Percentiles rank a stretch among this genome's conserved stretches.
Conservation (phyloP, 768 basidiomycete genomes). For the Suillus americanus region DNA sequence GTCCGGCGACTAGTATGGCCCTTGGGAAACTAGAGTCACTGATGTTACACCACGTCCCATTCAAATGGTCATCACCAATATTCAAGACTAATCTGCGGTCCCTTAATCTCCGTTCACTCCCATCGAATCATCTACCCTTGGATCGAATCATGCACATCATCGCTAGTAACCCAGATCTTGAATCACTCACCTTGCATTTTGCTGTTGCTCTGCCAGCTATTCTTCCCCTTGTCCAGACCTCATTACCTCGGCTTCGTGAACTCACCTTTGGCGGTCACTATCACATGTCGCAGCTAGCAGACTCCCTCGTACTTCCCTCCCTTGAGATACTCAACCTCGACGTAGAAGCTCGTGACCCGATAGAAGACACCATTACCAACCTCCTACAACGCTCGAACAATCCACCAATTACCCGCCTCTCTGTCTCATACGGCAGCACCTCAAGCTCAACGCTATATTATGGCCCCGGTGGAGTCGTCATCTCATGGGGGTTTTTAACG, state of each 20-base stretch:
- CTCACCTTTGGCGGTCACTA: constrained; percentile 68
- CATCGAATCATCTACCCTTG: constrained; percentile 59
- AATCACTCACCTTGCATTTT: constrained; percentile 61
- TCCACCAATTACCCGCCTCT: constrained; percentile 57
- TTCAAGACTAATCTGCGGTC: constrained; percentile 57
- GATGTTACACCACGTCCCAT: constrained; percentile 70
- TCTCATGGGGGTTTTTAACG: constrained; percentile 65
- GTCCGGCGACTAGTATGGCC: constrained; percentile 29
- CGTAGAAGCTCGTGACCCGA: constrained; percentile 71
- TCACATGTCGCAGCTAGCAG: constrained; percentile 59
- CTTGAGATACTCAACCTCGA: constrained; percentile 64
- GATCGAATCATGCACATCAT: constrained; percentile 72
- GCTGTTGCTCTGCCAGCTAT: constrained; percentile 59
- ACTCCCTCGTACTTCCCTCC: constrained; percentile 57
- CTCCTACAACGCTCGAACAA: constrained; percentile 60
- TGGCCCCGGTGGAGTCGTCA: constrained; percentile 54
- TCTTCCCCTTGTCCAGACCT: constrained; percentile 55
- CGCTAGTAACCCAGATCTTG: constrained; percentile 54
- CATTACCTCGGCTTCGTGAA: constrained; percentile 52
- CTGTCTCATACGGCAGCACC: constrained; percentile 56
- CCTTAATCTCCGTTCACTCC: constrained; percentile 65
- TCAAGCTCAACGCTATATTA: constrained; percentile 51
- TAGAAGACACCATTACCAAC: constrained; percentile 67
- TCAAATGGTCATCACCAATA: constrained; percentile 77
- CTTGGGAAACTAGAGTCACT: constrained; percentile 55